Base-by-base conservation (phyloP, 768 basidiomycete genomes). In the Termitomyces sp. region DNA sequence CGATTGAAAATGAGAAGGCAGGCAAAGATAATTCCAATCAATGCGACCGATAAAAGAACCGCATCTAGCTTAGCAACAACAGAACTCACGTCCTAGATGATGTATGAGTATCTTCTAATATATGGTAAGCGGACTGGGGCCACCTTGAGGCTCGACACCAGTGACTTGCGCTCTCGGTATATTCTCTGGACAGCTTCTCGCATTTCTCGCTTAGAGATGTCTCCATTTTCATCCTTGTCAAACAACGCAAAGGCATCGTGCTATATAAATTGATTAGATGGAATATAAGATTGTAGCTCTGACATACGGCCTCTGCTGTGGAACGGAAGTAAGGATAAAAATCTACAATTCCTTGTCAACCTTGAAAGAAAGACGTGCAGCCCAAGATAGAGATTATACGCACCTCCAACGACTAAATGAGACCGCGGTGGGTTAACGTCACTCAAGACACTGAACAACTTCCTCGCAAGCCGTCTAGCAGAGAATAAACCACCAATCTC, bases 221-320 rank as follows among this genome's bases (percentile, higher is more conserved):
- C 90, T 10, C 89, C 90, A 64, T 92, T 92, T n/a, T 79, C 84
- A 67, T 91, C 90, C 66, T 85, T 87, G 66, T 92, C 90, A 59
- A 91, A 91, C 6, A 90, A 61, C 13, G 75, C 72, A 61, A 91
- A 92, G 10, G 86, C 87, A 28, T 80, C 81, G 57, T 86, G 81
- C 84, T 88, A 65, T 8, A 49, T 36, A 18, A 35, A 42, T 44
- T 54, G 38, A 32, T 50, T 2, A 65, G 53, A 54, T 53, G 33
- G 14, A 24, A n/a, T 64, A n/a, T 56, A 48, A 33, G 35, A 50
- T 22, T 20, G 32, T 6, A 47, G 51, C 54, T 33, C 45, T 46
- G 47, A 72, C 80, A 67, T 62, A 88, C 86, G 33, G 90, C 90
- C 64, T 92, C 90, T n/a, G 80, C 73, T 32, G 82, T 81, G 0